A percentile compares a stretch with the other conserved stretches of the same genome.
Evolutionary conservation across 2,329 filamentous ascomycete species (phyloP).

Genomic region (Phialophora chinensis): DNA sequence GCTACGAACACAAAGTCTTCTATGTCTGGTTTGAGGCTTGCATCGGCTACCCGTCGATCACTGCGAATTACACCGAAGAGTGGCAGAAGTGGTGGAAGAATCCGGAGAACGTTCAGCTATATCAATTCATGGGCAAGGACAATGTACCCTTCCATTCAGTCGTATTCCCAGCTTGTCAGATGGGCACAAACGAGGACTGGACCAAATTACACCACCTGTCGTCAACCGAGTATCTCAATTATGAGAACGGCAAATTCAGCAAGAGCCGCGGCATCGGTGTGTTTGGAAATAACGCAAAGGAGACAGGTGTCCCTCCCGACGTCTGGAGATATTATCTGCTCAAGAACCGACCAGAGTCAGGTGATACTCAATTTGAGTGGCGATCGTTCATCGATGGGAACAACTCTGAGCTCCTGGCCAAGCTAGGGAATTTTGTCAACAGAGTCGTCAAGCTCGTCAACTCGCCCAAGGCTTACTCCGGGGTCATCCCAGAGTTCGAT

Average conservation of each 20-base stretch:
- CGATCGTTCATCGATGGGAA: conserved; percentile 79
- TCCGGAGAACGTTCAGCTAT: conserved; percentile 83
- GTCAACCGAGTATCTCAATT: conserved; percentile 88
- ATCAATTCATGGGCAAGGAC: conserved; percentile 96
- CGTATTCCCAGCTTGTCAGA: conserved; percentile 85
- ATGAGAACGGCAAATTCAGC: conserved; percentile 88
- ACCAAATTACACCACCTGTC: conserved; percentile 87
- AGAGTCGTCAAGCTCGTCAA: conserved; percentile 77
- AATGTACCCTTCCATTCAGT: conserved; percentile 88
- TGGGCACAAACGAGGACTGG: conserved; percentile 85
- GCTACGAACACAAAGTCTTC: conserved; percentile 78
- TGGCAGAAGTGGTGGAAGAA: conserved; percentile 97
- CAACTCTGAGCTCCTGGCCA: conserved; percentile 84
- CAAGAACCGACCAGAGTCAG: conserved; percentile 80
- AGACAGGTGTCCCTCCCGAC: conserved; percentile 81
- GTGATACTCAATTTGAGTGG: conserved; percentile 92
- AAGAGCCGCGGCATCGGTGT: conserved; percentile 90
- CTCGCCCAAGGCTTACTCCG: conserved; percentile 69
- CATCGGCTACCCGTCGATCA: conserved; percentile 95
- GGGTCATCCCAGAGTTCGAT: conserved; percentile 67
- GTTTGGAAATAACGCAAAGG: conserved; percentile 86
- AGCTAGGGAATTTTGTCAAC: conserved; percentile 75
- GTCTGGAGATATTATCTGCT: conserved; percentile 96
- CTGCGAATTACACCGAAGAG: conserved; percentile 82
- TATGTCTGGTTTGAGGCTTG: conserved; percentile 95